These are phyloP conservation scores for Eutrema heterophyllum DNA, from an alignment of 345 rosid species.

Conservation along the genomic window DNA sequence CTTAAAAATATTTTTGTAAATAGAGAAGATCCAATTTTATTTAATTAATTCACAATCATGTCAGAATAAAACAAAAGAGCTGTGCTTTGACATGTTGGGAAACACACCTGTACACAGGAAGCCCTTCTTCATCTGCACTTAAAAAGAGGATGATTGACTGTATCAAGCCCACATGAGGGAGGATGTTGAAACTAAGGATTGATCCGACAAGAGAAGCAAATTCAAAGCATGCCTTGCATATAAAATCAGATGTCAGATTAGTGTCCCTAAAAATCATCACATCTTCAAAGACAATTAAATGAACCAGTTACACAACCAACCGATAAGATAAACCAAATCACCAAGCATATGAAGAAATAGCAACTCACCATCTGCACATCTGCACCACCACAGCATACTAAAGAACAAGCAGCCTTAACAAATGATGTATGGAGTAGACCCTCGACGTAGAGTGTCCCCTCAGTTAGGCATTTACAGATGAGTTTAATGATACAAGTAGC, in stretches of 20 bases:
- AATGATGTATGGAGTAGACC: slow-evolving; percentile 65
- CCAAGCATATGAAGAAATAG: slow-evolving; percentile 7
- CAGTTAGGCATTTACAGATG: slow-evolving; percentile 79
- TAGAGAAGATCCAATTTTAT: background rate
- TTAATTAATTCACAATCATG: slow-evolving; percentile 1
- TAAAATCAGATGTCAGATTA: slow-evolving; percentile 49
- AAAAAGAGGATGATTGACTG: slow-evolving; percentile 65
- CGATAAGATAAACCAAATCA: slow-evolving; percentile 12
- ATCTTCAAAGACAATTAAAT: slow-evolving; percentile 24
- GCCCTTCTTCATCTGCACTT: slow-evolving; percentile 63
- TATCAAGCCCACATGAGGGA: slow-evolving; percentile 67
- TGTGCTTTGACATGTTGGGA: slow-evolving; percentile 1
- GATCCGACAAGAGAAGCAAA: slow-evolving; percentile 70
- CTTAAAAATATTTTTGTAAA: background rate
- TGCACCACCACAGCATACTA: slow-evolving; percentile 70
- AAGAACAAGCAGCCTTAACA: slow-evolving; percentile 64
- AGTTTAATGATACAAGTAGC: slow-evolving; percentile 75
- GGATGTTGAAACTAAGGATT: slow-evolving; percentile 49
- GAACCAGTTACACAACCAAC: slow-evolving; percentile 12
- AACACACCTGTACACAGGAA: slow-evolving; percentile 69
- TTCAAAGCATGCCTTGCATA: slow-evolving; percentile 92
- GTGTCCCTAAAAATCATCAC: slow-evolving; percentile 23
- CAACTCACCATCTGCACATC: slow-evolving; percentile 85
- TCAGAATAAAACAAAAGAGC: slow-evolving; percentile 7
- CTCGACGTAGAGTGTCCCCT: slow-evolving; percentile 85